Evolutionary conservation across 2,329 filamentous ascomycete genomes (phyloP).

Genomic region (Pseudocercospora musae): DNA sequence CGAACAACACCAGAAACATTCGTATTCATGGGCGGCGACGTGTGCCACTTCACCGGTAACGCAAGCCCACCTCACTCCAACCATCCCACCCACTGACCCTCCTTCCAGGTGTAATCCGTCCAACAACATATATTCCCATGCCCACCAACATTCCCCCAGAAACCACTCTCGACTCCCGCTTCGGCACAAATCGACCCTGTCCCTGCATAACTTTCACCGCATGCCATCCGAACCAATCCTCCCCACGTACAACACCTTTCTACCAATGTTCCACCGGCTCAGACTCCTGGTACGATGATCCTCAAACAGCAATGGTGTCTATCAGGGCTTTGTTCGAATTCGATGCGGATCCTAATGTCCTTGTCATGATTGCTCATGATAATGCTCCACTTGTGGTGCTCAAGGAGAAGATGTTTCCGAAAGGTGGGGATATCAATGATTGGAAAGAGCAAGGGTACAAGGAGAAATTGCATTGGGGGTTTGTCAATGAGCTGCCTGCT

Average conservation of each 20-base stretch:
- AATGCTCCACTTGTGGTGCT: slow-evolving; percentile 17
- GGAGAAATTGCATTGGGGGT: slow-evolving; percentile 25
- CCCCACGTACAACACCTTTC: slow-evolving; percentile 18
- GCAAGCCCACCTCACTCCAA: not conserved
- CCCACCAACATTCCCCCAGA: slow-evolving; percentile 17
- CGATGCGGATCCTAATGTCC: slow-evolving; percentile 24
- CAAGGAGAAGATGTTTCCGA: slow-evolving; percentile 18
- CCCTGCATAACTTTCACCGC: slow-evolving; percentile 23
- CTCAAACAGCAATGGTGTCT: slow-evolving; percentile 17
- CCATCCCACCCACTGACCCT: not conserved
- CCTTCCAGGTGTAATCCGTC: slow-evolving; percentile 19
- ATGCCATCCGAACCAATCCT: slow-evolving; percentile 18
- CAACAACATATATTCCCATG: slow-evolving; percentile 18
- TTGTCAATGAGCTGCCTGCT: slow-evolving; percentile 25
- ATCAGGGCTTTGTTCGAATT: slow-evolving; percentile 22
- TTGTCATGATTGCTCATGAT: slow-evolving; percentile 27
- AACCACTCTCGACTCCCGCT: slow-evolving; percentile 18
- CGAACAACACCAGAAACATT: slow-evolving; percentile 24
- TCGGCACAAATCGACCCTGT: slow-evolving; percentile 12
- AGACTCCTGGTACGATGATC: slow-evolving; percentile 24
- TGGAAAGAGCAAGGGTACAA: slow-evolving; percentile 24
- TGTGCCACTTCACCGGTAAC: slow-evolving; percentile 24
- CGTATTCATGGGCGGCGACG: slow-evolving; percentile 27
- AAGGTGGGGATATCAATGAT: slow-evolving; percentile 21
- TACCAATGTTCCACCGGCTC: slow-evolving; percentile 19